phyloP scores from a whole-genome alignment of 257 asterid genomes.

The Lycium ferocissimum region DNA sequence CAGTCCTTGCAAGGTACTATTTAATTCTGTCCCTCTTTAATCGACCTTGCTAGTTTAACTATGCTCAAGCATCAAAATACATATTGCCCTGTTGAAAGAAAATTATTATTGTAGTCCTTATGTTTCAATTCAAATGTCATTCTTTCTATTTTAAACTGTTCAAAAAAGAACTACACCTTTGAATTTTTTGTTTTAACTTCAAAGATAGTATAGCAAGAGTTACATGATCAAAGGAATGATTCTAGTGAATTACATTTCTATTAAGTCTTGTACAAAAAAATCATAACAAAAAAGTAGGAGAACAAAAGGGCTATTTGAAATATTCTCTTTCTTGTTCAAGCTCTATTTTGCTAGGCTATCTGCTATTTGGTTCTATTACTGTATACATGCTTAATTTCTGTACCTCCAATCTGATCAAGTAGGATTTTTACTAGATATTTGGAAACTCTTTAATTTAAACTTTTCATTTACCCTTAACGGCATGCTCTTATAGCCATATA shows the following conservation, averaged over 20 bases:
- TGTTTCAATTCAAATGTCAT: not conserved
- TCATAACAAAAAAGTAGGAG: not conserved
- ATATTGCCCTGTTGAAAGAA: not conserved
- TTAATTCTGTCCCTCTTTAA: not conserved
- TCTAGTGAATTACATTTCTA: not conserved
- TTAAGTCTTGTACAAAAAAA: not conserved
- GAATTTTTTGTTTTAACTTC: too few species aligned
- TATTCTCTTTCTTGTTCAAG: not conserved
- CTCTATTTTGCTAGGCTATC: not conserved
- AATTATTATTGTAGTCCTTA: not conserved
- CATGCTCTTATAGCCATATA: not conserved
- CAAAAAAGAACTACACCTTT: not conserved
- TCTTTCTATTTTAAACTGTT: not conserved
- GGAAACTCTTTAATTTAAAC: not conserved
- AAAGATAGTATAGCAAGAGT: too few species aligned
- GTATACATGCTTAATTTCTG: too few species aligned
- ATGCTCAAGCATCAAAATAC: slow-evolving; percentile 10
- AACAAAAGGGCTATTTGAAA: not conserved
- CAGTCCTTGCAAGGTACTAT: slow-evolving; percentile 74
- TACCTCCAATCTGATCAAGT: too few species aligned
- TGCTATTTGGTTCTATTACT: not conserved
- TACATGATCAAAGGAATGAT: not conserved
- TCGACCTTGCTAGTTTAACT: not conserved
- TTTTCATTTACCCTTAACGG: not conserved
- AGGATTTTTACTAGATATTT: too few species aligned